phyloP scores from a whole-genome alignment of 108 stramenopile species.

The Bacterosira constricta region DNA sequence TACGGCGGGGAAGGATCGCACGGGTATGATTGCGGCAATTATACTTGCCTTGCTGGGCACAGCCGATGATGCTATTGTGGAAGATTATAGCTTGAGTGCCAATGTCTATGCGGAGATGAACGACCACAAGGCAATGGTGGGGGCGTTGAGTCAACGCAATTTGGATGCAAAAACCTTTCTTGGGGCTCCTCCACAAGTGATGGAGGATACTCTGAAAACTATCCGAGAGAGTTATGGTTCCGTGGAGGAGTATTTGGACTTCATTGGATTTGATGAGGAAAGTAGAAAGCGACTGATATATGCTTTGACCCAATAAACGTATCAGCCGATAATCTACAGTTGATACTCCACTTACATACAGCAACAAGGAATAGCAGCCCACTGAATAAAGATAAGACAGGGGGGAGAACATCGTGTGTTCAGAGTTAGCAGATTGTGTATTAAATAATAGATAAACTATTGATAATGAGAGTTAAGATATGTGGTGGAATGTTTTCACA shows the following conservation, averaged over 20 bases:
- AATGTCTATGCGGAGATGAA: slow-evolving; percentile 94
- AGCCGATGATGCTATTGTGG: slow-evolving; percentile 79
- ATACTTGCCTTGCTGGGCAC: slow-evolving; percentile 74
- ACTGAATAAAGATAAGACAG: no score
- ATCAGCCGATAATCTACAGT: no score
- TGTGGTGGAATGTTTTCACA: no score
- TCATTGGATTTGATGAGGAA: slow-evolving; percentile 87
- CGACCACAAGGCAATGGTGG: slow-evolving; percentile 93
- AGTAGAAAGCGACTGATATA: slow-evolving; percentile 71
- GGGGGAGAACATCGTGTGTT: no score
- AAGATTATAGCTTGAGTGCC: slow-evolving; percentile 88
- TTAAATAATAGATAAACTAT: no score
- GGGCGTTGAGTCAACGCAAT: slow-evolving; percentile 85
- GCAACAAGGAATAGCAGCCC: no score
- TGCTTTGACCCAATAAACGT: slow-evolving; percentile 52
- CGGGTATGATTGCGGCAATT: slow-evolving; percentile 88
- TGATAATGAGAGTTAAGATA: no score
- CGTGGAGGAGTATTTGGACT: slow-evolving; percentile 87
- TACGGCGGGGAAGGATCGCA: slow-evolving; percentile 94
- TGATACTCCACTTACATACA: background rate
- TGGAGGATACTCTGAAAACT: slow-evolving; percentile 77
- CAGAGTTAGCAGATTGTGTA: no score
- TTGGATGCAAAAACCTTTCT: slow-evolving; percentile 88
- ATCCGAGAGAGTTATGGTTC: slow-evolving; percentile 78
- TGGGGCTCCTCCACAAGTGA: slow-evolving; percentile 89